phyloP scores from a whole-genome alignment of 1,284 basidiomycete genomes.

The Cryptococcus hybrid region DNA sequence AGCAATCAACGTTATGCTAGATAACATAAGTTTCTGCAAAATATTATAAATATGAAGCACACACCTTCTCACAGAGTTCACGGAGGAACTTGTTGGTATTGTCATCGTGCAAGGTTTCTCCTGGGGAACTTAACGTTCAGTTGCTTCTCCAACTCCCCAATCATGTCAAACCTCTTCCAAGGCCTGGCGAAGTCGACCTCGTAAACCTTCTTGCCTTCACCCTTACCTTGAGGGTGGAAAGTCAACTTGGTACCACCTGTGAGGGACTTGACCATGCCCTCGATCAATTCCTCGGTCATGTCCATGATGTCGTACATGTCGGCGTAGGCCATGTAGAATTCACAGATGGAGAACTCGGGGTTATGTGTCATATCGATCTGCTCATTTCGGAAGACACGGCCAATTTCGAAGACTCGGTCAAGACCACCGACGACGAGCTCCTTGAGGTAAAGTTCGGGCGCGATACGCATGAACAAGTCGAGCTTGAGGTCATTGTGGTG shows the following conservation, averaged over 20 bases:
- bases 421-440: constrained; percentile 95
- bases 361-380: constrained; percentile 98
- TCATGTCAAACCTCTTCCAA: constrained; percentile 99
- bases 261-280: constrained; percentile 86
- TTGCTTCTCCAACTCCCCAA: constrained; percentile 93
- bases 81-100: constrained; percentile 87
- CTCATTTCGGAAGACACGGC: constrained; percentile 97
- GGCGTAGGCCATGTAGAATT: constrained; percentile 99
- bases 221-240: constrained; percentile 94
- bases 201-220: constrained; percentile 61
- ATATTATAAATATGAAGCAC: constrained; percentile 4
- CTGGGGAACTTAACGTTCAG: constrained; percentile 88
- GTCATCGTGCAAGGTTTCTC: constrained; percentile 83
- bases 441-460: constrained; percentile 98
- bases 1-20: constrained; percentile 95
- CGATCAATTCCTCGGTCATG: constrained; percentile 86
- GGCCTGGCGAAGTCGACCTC: constrained; percentile 87
- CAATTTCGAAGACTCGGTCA: constrained; percentile 98
- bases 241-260: constrained; percentile 75
- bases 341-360: constrained; percentile 97
- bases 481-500: constrained; percentile 98
- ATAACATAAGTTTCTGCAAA: neutral
- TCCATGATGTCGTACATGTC: constrained; percentile 99
- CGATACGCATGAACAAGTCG: constrained; percentile 97
- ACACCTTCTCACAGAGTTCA: constrained; percentile 78